Base-by-base conservation (phyloP, 345 rosid species). In the Nephelium lappaceum region DNA sequence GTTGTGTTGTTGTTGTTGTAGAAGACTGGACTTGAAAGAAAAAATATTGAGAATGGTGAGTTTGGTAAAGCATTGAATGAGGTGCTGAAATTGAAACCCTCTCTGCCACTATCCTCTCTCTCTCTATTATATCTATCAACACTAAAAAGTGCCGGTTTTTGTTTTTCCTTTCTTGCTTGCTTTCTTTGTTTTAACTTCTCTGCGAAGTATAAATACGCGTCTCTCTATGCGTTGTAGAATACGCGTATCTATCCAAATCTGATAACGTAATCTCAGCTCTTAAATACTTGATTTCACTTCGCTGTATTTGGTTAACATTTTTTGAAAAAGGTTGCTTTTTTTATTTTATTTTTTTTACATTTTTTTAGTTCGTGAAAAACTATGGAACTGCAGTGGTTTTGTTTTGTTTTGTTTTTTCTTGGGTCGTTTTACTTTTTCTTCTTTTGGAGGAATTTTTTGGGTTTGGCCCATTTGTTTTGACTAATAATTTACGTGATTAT, bases 21-120 rank as follows among this genome's bases (percentile, higher is more conserved):
- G 47, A 78, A 69, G 16, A 14, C 1, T 58, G 83, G 75, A 76
- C 70, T 31, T 71, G 69, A 78, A 80, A 77, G 75, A 75, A 75
- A 73, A 75, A 70, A 85, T 78, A 60, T 60, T 60, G 80, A 11
- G 80, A 77, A 16, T 63, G 82, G 72, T 76, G 91, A 84, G 93
- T 92, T 92, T 81, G 97, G 95, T 93, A 86, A 88, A 85, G 91
- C 91, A 88, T 90, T 89, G 86, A 90, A 83, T 86, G 80, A 73
- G 83, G 82, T 60, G 79, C 72, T 81, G 67, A 81, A 80, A 78
- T 69, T 81, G 67, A 81, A 80, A 77, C 79, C 77, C 63, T 72
- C 82, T 77, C 78, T 81, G 80, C 77, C 41, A 19, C 64, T 21
- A 23, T 51, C 12, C 51, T 45, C 57, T 51, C 15, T 51, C 57